A percentile compares a stretch with the other conserved stretches of the same genome.
phyloP scores from a whole-genome alignment of 805 yeast genomes.

The Yarrowia alimentaria region DNA sequence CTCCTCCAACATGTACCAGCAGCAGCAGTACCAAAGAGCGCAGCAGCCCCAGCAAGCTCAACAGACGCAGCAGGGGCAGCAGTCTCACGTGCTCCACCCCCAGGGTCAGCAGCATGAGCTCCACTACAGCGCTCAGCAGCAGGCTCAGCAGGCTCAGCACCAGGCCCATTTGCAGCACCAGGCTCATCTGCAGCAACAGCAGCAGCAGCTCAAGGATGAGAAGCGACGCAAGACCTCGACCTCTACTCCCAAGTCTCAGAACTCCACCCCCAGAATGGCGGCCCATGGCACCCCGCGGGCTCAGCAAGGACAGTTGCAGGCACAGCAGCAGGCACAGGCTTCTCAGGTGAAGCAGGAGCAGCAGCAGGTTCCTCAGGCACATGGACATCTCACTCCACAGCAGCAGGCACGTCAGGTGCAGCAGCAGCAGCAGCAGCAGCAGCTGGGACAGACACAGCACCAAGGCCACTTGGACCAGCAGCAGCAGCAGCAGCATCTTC shows the following conservation, averaged over 20 bases:
- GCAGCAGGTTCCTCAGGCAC: too few relatives aligned
- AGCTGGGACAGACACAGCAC: too few relatives aligned
- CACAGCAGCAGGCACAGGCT: too few relatives aligned
- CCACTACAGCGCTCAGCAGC: not conserved
- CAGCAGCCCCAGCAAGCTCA: conserved; percentile 20
- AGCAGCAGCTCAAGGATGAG: too few relatives aligned
- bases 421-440: conserved; percentile 29
- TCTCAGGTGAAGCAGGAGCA: too few relatives aligned
- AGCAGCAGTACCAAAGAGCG: conserved; percentile 23
- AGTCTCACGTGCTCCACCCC: conserved; percentile 1
- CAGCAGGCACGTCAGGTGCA: too few relatives aligned
- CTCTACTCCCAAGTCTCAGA: too few relatives aligned
- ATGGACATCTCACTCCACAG: too few relatives aligned
- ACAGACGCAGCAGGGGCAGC: conserved; percentile 18
- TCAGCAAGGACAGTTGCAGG: too few relatives aligned
- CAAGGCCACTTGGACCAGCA: conserved; percentile 27
- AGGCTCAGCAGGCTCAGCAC: conserved; percentile 3
- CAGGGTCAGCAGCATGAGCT: conserved; percentile 1
- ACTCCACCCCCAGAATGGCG: too few relatives aligned
- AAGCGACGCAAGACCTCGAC: too few relatives aligned
- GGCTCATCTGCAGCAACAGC: not conserved
- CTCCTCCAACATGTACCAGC: conserved; percentile 5
- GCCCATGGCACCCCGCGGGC: too few relatives aligned
- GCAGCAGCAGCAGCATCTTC: conserved; percentile 17
- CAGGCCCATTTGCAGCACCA: not conserved